Conservation (phyloP, 129 eudicot species). For the Sambucus nigra region DNA sequence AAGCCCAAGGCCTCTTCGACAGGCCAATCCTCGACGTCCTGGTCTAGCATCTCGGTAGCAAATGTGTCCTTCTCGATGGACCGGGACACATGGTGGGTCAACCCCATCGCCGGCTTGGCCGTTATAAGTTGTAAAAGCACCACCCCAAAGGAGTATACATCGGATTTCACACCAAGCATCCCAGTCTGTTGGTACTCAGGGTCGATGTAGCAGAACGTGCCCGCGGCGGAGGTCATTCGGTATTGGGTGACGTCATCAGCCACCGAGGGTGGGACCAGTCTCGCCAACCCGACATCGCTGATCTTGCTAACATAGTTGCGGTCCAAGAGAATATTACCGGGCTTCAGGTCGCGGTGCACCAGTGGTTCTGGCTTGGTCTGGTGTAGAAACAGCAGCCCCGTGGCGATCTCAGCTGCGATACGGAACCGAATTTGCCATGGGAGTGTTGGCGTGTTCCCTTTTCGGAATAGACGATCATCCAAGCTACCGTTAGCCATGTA, state of each 20-base stretch:
- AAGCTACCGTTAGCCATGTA: conserved; percentile 76
- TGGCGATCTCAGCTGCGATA: conserved; percentile 59
- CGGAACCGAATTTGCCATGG: conserved; percentile 65
- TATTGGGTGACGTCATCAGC: conserved; percentile 60
- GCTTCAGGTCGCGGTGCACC: too few relatives aligned
- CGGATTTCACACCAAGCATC: conserved; percentile 79
- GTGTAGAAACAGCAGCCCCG: conserved; percentile 60
- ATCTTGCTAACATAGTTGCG: conserved; percentile 57
- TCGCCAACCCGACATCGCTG: conserved; percentile 63
- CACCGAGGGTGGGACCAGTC: conserved; percentile 56
- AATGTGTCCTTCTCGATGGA: conserved; percentile 38
- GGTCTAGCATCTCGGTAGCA: conserved; percentile 43
- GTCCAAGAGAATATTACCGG: conserved; percentile 63
- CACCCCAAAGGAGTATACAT: conserved; percentile 59
- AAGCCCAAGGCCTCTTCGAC: conserved; percentile 39
- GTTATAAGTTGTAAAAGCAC: conserved; percentile 51
- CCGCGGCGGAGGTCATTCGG: conserved; percentile 65
- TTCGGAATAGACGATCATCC: conserved; percentile 47
- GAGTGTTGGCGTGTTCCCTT: conserved; percentile 41
- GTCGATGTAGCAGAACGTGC: conserved; percentile 67
- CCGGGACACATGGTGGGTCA: conserved; percentile 31
- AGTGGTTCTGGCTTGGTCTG: conserved; percentile 70
- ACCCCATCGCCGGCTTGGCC: conserved; percentile 56
- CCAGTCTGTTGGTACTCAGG: too few relatives aligned
- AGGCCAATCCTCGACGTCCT: conserved; percentile 56